A percentile compares a stretch with the other conserved stretches of the same genome.
Evolutionary conservation across 345 rosid genomes (phyloP).

Genomic region (Geranium rotundifolium): DNA sequence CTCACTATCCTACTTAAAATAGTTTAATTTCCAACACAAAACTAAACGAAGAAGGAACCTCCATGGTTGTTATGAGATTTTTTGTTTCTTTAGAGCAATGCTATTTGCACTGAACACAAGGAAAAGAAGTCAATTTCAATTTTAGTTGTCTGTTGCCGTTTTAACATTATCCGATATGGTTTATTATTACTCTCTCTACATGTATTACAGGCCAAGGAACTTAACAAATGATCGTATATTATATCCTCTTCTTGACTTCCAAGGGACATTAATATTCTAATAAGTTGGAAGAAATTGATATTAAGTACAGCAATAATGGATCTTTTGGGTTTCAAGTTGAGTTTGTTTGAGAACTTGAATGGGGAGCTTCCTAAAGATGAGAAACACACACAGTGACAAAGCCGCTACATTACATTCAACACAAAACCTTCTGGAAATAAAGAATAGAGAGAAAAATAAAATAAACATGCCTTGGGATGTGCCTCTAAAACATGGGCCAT

Average conservation of each 20-base stretch:
- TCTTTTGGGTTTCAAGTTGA: neutral
- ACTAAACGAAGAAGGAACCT: too few relatives aligned
- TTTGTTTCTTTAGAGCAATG: too few relatives aligned
- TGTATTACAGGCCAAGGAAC: neutral
- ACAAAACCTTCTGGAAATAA: neutral
- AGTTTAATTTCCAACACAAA: neutral
- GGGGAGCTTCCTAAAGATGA: neutral
- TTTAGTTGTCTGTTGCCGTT: neutral
- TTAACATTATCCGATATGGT: too few relatives aligned
- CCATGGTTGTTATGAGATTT: too few relatives aligned
- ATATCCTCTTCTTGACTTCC: neutral
- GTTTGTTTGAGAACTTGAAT: neutral
- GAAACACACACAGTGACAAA: neutral
- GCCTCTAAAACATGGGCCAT: conserved; percentile 99
- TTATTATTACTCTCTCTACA: neutral
- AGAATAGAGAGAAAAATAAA: neutral
- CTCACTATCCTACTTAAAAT: neutral
- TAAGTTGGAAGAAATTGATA: neutral
- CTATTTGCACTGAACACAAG: neutral
- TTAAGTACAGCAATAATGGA: neutral
- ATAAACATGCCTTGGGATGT: conserved; percentile 72
- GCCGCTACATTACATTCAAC: neutral
- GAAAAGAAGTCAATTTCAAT: neutral
- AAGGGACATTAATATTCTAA: neutral
- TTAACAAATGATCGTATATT: neutral